Evolutionary conservation across 331 rosid species (phyloP).

Genomic region (Acacia concinna): DNA sequence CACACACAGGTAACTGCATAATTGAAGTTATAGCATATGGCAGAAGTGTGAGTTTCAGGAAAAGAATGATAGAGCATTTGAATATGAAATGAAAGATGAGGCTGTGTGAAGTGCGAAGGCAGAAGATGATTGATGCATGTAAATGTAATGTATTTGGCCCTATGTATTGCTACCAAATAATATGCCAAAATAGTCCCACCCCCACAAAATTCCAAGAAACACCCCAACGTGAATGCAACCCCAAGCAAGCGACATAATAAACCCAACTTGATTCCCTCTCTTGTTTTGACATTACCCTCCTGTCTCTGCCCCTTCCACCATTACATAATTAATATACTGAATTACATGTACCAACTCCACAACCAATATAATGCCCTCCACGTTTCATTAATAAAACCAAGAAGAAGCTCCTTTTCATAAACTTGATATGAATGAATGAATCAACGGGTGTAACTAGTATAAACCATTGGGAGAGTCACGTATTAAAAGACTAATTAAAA

Average conservation of each 20-base stretch:
- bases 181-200: slow-evolving; percentile 18
- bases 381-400: background rate
- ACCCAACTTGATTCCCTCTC: slow-evolving; percentile 54
- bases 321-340: background rate
- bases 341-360: background rate
- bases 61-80: slow-evolving; percentile 1
- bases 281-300: slow-evolving; percentile 33
- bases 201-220: slow-evolving; percentile 54
- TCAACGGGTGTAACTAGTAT: too few relatives aligned
- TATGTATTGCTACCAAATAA: slow-evolving; percentile 26
- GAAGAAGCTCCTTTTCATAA: background rate
- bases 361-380: slow-evolving; percentile 38
- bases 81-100: slow-evolving; percentile 19
- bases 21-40: background rate
- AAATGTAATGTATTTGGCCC: slow-evolving; percentile 43
- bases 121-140: slow-evolving; percentile 26
- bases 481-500: too few relatives aligned
- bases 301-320: background rate
- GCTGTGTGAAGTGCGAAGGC: background rate
- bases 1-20: background rate
- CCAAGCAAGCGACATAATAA: slow-evolving; percentile 48
- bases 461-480: too few relatives aligned
- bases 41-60: background rate
- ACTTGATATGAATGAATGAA: background rate
- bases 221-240: slow-evolving; percentile 30